phyloP scores from a whole-genome alignment of 805 yeast species.

The Millerozyma miso region DNA sequence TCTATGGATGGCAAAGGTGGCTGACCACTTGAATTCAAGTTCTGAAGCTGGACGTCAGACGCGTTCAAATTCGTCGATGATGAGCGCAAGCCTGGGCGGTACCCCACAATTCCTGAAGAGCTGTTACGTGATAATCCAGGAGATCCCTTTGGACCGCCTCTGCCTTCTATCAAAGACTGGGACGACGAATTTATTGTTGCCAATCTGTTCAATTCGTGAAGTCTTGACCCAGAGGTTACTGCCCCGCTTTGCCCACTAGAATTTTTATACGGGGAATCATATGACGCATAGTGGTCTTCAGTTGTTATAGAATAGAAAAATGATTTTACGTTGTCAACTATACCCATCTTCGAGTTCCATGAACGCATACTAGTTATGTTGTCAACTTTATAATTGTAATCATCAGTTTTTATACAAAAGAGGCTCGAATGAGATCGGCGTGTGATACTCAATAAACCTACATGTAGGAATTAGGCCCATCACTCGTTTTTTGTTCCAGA shows the following conservation, averaged over 20 bases:
- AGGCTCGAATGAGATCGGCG: not conserved
- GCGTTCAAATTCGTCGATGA: slow-evolving; percentile 31
- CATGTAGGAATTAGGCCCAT: too few relatives aligned
- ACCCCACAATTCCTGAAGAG: slow-evolving; percentile 22
- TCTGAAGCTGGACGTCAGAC: slow-evolving; percentile 44
- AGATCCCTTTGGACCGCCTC: slow-evolving; percentile 7
- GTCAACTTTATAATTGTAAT: not conserved
- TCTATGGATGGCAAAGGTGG: slow-evolving; percentile 47
- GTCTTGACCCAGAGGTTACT: slow-evolving; percentile 26
- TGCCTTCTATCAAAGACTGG: slow-evolving; percentile 21
- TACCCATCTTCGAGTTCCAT: slow-evolving; percentile 24
- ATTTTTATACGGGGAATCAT: slow-evolving; percentile 34
- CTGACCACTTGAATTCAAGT: slow-evolving; percentile 41
- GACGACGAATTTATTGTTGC: slow-evolving; percentile 23
- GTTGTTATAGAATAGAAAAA: slow-evolving; percentile 51
- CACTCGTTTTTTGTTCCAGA: too few relatives aligned
- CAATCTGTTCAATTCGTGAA: slow-evolving; percentile 30
- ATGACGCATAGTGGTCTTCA: slow-evolving; percentile 56
- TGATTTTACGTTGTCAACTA: slow-evolving; percentile 35
- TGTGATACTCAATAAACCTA: not conserved
- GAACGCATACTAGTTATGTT: not conserved
- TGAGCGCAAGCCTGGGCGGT: slow-evolving; percentile 42
- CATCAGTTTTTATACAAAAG: not conserved
- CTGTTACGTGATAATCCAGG: slow-evolving; percentile 3
- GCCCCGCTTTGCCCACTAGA: slow-evolving; percentile 14